Conservation (phyloP, 2,329 filamentous ascomycete species). For the Metarhizium guizhouense region DNA sequence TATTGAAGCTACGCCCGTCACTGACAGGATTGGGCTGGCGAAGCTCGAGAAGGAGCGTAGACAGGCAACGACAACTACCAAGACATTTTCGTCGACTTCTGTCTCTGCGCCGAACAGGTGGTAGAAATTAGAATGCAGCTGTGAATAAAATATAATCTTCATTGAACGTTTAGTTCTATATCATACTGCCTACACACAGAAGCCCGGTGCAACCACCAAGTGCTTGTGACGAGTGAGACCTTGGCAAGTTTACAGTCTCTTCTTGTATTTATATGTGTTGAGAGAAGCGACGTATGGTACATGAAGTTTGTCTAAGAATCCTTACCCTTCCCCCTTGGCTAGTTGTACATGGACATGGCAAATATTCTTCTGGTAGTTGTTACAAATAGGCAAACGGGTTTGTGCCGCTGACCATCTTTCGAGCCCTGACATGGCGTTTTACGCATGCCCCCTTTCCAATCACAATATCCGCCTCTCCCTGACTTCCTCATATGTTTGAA, state of each 20-base stretch:
- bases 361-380: background rate
- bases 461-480: conserved; percentile 57
- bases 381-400: background rate
- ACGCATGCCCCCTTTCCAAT: conserved; percentile 3
- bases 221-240: background rate
- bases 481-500: conserved; percentile 81
- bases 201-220: too few species aligned
- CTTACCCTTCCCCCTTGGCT: background rate
- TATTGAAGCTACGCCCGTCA: conserved; percentile 83
- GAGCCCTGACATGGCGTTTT: background rate
- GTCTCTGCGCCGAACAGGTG: conserved; percentile 40
- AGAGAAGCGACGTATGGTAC: conserved; percentile 2
- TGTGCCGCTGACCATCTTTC: background rate
- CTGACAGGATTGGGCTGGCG: conserved; percentile 65
- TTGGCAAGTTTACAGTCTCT: background rate
- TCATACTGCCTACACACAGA: background rate
- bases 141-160: background rate
- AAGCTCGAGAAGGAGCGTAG: conserved; percentile 48
- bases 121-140: conserved; percentile 17
- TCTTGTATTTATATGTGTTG: background rate
- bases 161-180: background rate
- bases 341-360: background rate
- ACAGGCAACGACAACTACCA: conserved; percentile 36
- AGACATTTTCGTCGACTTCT: conserved; percentile 41
- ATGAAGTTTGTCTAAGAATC: background rate